Percentiles rank a stretch among this genome's conserved stretches.
These are phyloP conservation scores for Torulaspora indica DNA, from an alignment of 805 yeast genomes.

Conservation along the genomic window DNA sequence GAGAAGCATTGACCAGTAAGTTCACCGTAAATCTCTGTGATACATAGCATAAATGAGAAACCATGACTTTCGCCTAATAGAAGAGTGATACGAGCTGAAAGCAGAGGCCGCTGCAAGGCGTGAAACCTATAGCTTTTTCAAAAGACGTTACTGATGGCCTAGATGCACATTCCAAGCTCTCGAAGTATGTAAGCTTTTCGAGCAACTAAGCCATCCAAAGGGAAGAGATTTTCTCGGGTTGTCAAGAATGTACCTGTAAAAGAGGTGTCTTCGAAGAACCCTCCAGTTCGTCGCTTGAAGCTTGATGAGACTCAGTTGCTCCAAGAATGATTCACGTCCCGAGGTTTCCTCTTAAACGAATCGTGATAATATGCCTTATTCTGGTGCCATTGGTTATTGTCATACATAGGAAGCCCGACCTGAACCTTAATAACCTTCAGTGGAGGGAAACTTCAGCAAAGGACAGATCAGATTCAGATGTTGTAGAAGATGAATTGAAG, in stretches of 20 bases:
- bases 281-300: background rate
- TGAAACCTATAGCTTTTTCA: no score
- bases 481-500: background rate
- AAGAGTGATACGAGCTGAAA: no score
- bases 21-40: no score
- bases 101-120: no score
- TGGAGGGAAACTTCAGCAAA: background rate
- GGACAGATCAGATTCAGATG: background rate
- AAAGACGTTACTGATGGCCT: no score
- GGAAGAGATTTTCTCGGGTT: background rate
- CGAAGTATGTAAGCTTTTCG: no score
- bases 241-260: background rate
- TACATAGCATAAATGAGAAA: no score
- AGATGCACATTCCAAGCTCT: no score
- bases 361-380: constrained; percentile 1
- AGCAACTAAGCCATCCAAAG: no score
- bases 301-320: background rate
- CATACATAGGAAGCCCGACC: background rate
- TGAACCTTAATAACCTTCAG: background rate
- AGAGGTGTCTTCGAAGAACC: background rate
- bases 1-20: no score
- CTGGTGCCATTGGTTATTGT: constrained; percentile 2
- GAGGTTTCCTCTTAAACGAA: background rate
- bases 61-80: no score
- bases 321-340: constrained; percentile 1